These are phyloP conservation scores for Epipyxis sp. DNA, from an alignment of 108 stramenopile genomes.

Conservation along the genomic window DNA sequence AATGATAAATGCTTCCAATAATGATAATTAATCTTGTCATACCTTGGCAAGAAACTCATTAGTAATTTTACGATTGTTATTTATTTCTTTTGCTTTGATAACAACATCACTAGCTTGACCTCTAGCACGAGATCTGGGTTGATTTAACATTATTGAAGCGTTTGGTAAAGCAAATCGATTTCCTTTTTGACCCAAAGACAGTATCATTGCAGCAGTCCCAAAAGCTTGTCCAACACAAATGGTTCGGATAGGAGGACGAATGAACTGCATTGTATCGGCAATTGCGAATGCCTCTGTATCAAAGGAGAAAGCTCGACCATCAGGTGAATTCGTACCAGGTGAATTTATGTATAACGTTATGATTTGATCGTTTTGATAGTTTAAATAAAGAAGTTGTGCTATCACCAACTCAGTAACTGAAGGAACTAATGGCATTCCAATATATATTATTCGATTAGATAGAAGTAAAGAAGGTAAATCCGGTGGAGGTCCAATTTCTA, in stretches of 20 bases:
- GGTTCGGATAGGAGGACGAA: slow-evolving; percentile 88
- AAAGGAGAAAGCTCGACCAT: slow-evolving; percentile 84
- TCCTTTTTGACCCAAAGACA: slow-evolving; percentile 86
- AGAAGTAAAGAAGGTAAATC: slow-evolving; percentile 93
- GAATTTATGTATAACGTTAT: slow-evolving; percentile 98
- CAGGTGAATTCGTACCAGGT: slow-evolving; percentile 81
- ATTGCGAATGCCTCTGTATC: slow-evolving; percentile 98
- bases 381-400: slow-evolving; percentile 89
- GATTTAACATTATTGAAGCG: slow-evolving; percentile 89
- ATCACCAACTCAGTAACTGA: slow-evolving; percentile 92
- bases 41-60: slow-evolving; percentile 83
- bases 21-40: no score
- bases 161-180: slow-evolving; percentile 84
- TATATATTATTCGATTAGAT: slow-evolving; percentile 96
- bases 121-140: slow-evolving; percentile 78
- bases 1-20: no score
- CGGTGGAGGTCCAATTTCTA: slow-evolving; percentile 85
- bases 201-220: slow-evolving; percentile 90
- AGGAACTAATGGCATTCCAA: slow-evolving; percentile 95
- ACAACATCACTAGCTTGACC: slow-evolving; percentile 96
- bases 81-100: slow-evolving; percentile 87
- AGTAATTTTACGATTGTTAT: slow-evolving; percentile 74
- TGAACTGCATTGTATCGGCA: slow-evolving; percentile 95
- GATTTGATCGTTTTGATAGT: slow-evolving; percentile 80
- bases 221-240: slow-evolving; percentile 94